Evolutionary conservation across 306 rosid species (phyloP).

Genomic region (Cucurbita moschata): DNA sequence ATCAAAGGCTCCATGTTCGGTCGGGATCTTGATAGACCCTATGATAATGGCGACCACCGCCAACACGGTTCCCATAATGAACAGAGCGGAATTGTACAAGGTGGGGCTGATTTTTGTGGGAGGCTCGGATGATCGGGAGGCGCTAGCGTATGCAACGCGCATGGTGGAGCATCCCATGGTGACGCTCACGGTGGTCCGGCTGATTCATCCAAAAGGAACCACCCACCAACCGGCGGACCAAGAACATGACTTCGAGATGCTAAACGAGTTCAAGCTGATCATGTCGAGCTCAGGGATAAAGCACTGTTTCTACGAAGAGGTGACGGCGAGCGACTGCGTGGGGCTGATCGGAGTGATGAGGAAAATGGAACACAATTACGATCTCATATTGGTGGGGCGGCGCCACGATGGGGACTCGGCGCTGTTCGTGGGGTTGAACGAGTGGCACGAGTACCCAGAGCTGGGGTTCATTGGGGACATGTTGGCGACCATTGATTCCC

Average conservation of each 20-base stretch:
- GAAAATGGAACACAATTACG: slow-evolving; percentile 20
- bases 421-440: slow-evolving; percentile 25
- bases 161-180: slow-evolving; percentile 9
- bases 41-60: background rate
- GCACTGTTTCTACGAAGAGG: slow-evolving; percentile 24
- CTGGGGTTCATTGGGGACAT: slow-evolving; percentile 45
- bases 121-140: slow-evolving; percentile 59
- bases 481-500: slow-evolving; percentile 25
- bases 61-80: background rate
- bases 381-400: slow-evolving; percentile 42
- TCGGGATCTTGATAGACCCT: slow-evolving; percentile 39
- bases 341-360: slow-evolving; percentile 25
- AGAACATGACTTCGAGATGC: slow-evolving; percentile 13
- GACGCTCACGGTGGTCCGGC: slow-evolving; percentile 5
- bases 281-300: background rate
- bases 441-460: slow-evolving; percentile 55
- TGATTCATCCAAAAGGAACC: background rate
- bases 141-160: slow-evolving; percentile 9
- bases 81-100: background rate
- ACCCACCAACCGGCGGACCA: background rate
- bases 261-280: slow-evolving; percentile 14
- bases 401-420: slow-evolving; percentile 22
- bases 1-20: slow-evolving; percentile 33
- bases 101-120: slow-evolving; percentile 31
- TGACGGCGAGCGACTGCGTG: slow-evolving; percentile 19